These are phyloP conservation scores for Fonsecaea erecta DNA, from an alignment of 2,329 filamentous ascomycete genomes.

Conservation along the genomic window DNA sequence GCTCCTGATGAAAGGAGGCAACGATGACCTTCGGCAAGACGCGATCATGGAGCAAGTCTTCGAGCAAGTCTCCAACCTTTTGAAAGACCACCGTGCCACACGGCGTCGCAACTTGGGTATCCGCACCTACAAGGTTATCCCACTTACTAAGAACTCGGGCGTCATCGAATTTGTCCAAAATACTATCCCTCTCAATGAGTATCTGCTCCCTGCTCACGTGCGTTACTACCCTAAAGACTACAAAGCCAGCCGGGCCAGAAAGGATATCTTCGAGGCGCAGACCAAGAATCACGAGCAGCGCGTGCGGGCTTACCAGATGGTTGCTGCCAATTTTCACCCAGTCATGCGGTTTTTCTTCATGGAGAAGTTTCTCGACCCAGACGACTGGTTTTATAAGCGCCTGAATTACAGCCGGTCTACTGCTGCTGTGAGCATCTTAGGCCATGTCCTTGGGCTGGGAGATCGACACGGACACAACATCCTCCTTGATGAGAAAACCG, in stretches of 20 bases:
- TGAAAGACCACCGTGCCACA: constrained; percentile 83
- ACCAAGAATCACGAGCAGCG: constrained; percentile 71
- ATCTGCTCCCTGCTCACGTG: constrained; percentile 86
- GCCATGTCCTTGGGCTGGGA: constrained; percentile 88
- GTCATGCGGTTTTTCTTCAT: constrained; percentile 98
- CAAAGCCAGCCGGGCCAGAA: constrained; percentile 75
- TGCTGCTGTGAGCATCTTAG: constrained; percentile 92
- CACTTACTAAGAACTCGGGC: constrained; percentile 80
- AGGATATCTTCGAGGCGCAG: constrained; percentile 76
- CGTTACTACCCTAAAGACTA: constrained; percentile 83
- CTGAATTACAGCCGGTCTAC: constrained; percentile 92
- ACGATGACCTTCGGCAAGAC: constrained; percentile 94
- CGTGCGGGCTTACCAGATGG: constrained; percentile 74
- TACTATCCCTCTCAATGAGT: constrained; percentile 89
- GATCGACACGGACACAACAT: constrained; percentile 98
- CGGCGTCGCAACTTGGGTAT: constrained; percentile 88
- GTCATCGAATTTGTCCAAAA: constrained; percentile 97
- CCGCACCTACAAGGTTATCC: constrained; percentile 95
- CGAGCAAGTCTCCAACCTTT: constrained; percentile 86
- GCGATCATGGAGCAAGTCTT: constrained; percentile 99
- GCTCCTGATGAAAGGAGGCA: constrained; percentile 91
- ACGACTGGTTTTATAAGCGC: constrained; percentile 91
- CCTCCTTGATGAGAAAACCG: constrained; percentile 82
- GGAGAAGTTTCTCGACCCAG: constrained; percentile 88
- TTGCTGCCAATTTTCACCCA: constrained; percentile 82